Evolutionary conservation across 2,329 filamentous ascomycete genomes (phyloP).

Genomic region (Alternaria infectoria): DNA sequence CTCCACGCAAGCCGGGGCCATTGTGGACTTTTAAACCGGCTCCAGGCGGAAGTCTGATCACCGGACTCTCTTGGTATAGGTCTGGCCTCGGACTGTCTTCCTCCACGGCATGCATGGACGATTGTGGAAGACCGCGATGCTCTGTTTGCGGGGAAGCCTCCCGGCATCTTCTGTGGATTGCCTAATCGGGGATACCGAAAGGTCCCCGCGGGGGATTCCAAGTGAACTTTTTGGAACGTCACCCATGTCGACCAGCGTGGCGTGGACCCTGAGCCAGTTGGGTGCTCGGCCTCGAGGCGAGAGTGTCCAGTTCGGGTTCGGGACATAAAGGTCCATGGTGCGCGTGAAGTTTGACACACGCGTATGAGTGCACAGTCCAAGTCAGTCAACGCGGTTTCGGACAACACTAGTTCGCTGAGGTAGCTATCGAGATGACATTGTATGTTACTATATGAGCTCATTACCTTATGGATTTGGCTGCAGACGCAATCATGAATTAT

Average conservation of each 20-base stretch:
- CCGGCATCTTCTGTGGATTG: slow-evolving; percentile 13
- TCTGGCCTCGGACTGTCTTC: slow-evolving; percentile 7
- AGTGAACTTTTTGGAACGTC: slow-evolving; percentile 2
- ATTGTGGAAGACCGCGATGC: slow-evolving; percentile 7
- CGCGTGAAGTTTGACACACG: background rate
- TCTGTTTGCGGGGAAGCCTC: slow-evolving; percentile 24
- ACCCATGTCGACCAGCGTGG: background rate
- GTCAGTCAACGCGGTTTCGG: background rate
- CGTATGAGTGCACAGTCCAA: background rate
- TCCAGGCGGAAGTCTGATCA: slow-evolving; percentile 1
- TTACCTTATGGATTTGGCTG: background rate
- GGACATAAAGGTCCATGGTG: background rate
- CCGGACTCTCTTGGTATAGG: slow-evolving; percentile 3
- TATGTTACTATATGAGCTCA: background rate
- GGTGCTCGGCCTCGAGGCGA: slow-evolving; percentile 1
- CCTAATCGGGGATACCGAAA: slow-evolving; percentile 20
- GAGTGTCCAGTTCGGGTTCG: background rate
- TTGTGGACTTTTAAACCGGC: slow-evolving; percentile 12
- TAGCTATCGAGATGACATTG: background rate
- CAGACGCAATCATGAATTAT: background rate
- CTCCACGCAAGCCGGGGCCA: slow-evolving; percentile 4
- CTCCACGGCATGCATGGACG: slow-evolving; percentile 4
- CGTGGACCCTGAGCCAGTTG: background rate
- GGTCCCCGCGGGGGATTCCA: slow-evolving; percentile 3
- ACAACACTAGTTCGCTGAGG: background rate